Evolutionary conservation across 2,329 filamentous ascomycete genomes (phyloP), one percentile per base, ranked within the genome.

Genomic region (Chaetoscypha palmicola): DNA sequence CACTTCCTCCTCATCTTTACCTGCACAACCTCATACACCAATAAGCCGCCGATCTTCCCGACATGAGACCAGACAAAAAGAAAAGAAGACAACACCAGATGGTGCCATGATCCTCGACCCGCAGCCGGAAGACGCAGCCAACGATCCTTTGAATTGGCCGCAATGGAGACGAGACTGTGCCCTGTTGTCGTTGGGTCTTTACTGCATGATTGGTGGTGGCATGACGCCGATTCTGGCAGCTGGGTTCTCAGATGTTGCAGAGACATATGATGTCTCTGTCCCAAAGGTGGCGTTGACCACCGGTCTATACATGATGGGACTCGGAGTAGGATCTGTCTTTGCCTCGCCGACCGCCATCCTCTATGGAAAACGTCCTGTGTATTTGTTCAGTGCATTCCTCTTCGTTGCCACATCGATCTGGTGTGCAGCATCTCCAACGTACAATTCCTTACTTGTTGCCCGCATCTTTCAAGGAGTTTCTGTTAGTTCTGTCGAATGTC

Each of bases 71-170:
- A 14, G 35, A 39, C 10, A 35, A 17, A 33, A 56, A 63, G 12
- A 69, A 68, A 78, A 79, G 66, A 96, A 96, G 69, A 83, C 73
- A 52, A 95, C 89, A 2, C 66, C 74, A 26, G 84, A 95, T 61
- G 89, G 89, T 12, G 76, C 78, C 49, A 88, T 96, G 56, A 88
- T 97, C 43, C 69, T 97, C 11, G 84, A 94, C 0, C 91, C 91
- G 0, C 91, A 97, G 61, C 91, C 91, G 0, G 89, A 96, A 47
- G 89, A 96, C 40, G 89, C 86, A 0, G 70, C 74, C 40, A 96
- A 97, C 53, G 91, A 97, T 57, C 91, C 91, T 1, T 68, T 97
- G 45, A 97, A 97, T 62, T 97, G 91, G 91, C 81, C 86, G 0
- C 68, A 74, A 5, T 87, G 86, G 81, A 77, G 87, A 31, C 74